phyloP scores from a whole-genome alignment of 768 basidiomycete genomes.

The Roridomyces roridus region DNA sequence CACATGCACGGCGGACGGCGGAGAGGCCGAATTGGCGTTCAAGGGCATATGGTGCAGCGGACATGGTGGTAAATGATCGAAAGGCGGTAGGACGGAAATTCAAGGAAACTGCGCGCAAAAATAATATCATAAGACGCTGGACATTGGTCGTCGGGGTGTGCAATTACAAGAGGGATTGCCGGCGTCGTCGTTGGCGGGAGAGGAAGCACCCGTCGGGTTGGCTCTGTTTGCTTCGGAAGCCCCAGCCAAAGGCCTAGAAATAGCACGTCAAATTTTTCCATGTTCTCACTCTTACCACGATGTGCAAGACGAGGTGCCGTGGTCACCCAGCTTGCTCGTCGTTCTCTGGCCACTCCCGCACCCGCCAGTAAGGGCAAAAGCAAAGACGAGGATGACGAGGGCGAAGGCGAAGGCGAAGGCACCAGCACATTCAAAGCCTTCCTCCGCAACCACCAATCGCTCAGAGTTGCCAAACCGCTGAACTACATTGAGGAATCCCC shows the following conservation, averaged over 20 bases:
- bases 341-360: neutral
- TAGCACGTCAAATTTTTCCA: conserved; percentile 28
- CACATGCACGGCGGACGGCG: conserved; percentile 87
- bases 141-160: too few relatives aligned
- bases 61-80: too few relatives aligned
- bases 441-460: conserved; percentile 43
- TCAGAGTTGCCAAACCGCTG: conserved; percentile 50
- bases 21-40: conserved; percentile 86
- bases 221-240: conserved; percentile 31
- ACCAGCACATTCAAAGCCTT: conserved; percentile 26
- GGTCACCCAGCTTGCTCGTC: conserved; percentile 3
- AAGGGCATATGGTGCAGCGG: conserved; percentile 52
- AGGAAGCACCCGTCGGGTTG: conserved; percentile 33
- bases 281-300: conserved; percentile 19
- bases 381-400: conserved; percentile 10
- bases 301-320: conserved; percentile 6
- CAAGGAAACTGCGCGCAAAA: neutral
- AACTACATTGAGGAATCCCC: conserved; percentile 58
- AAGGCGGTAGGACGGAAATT: too few relatives aligned
- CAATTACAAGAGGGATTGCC: too few relatives aligned
- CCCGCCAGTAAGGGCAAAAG: conserved; percentile 23
- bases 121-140: too few relatives aligned
- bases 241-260: conserved; percentile 25
- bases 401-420: conserved; percentile 23
- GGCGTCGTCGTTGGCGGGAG: too few relatives aligned